Evolutionary conservation across 768 basidiomycete species (phyloP), one percentile per base, ranked within the genome.

Genomic region (Austroboletus eburneus): DNA sequence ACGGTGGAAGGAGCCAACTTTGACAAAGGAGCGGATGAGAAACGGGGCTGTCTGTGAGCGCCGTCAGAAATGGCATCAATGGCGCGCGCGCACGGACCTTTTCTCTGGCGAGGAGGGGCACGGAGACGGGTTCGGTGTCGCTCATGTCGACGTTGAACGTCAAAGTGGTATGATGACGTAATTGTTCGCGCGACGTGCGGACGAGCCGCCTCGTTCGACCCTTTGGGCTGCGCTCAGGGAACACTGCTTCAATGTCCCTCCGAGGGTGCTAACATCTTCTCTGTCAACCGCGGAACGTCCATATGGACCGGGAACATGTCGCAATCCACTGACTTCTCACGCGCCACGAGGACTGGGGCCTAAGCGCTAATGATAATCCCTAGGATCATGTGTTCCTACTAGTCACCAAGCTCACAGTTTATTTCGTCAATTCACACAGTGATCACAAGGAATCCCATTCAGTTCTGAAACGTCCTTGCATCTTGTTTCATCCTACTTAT

Each of bases 1-100:
- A 34, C 85, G 76, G 62, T 91, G 89, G 62, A 88, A 89, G 30
- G 79, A 71, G 17, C 86, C 87, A 32, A 87, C 78, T 77, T 89
- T 91, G 46, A 91, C 76, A 63, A 91, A 91, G 13, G 87, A 73
- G 41, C 89, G 78, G 29, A 91, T 80, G 44, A 91, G 79, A 65
- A 91, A 91, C 6, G 89, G 89, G 0, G 83, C 75, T 5, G 83
- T 87, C 88, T 90, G 52, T 25, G 13, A 20, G 9, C 21, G 20
- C 9, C 24, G 29, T 56, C 6, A 49, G 42, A 5, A 6, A 33
- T 6, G 6, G 25, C 25, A 10, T 9, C 3, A 0, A 5, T 9
- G 7, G 6, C 36, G 23, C 22, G 36, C 1, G 2, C 2, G 6
- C 20, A 43, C 42, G 22, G n/a, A 78, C 81, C 68, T 81, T 83